A percentile compares a stretch with the other conserved stretches of the same genome.
These are phyloP conservation scores for Dryas octopetala DNA, from an alignment of 306 rosid species.

Conservation along the genomic window DNA sequence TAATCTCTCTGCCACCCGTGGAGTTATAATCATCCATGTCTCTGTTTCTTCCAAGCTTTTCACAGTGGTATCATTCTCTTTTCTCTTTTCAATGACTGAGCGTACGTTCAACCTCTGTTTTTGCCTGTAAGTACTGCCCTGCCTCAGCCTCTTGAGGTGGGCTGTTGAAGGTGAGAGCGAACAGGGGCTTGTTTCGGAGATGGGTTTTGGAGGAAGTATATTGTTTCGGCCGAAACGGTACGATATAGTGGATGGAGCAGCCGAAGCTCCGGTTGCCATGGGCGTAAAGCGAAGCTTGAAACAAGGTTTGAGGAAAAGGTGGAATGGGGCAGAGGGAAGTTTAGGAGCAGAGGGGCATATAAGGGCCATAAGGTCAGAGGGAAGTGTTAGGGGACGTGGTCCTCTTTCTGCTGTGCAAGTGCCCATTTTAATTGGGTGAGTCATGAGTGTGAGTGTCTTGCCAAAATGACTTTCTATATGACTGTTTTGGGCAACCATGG, in stretches of 20 bases:
- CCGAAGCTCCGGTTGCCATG: conserved; percentile 36
- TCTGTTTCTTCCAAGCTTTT: conserved; percentile 5
- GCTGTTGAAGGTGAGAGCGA: neutral
- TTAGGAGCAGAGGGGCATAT: neutral
- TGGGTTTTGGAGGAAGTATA: conserved; percentile 6
- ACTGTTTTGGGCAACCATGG: conserved; percentile 8
- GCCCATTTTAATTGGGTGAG: too few relatives aligned
- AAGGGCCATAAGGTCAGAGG: neutral
- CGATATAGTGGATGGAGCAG: conserved; percentile 13
- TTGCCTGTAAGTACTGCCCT: too few relatives aligned
- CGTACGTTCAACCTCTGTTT: conserved; percentile 17
- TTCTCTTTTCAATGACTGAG: conserved; percentile 16
- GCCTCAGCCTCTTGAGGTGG: neutral
- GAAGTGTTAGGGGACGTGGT: too few relatives aligned
- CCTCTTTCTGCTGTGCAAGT: too few relatives aligned
- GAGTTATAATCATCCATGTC: neutral
- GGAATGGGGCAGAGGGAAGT: neutral
- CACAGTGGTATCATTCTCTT: conserved; percentile 12
- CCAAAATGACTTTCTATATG: too few relatives aligned
- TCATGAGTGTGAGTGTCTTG: too few relatives aligned
- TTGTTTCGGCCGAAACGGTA: conserved; percentile 14
- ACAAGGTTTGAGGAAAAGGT: neutral
- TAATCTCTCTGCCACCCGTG: conserved; percentile 39
- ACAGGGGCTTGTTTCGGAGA: conserved; percentile 8
- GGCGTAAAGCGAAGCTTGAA: neutral